Conservation (phyloP, 352 stramenopile species). For the Globisporangium abappressorium region DNA sequence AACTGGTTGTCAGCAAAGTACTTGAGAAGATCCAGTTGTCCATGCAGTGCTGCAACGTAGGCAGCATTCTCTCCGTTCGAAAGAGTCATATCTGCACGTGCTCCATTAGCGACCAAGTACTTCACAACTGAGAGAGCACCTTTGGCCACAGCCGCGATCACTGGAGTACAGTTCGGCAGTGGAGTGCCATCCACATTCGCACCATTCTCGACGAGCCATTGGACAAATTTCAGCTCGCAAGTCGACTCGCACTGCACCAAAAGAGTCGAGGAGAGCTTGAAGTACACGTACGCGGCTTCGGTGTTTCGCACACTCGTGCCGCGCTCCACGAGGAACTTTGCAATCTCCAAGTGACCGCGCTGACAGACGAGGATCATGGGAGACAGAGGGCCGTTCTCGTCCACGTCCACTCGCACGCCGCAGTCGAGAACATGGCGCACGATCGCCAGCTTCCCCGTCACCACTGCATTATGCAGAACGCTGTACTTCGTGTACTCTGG, state of each 20-base stretch:
- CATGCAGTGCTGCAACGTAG: background rate
- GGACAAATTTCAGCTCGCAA: background rate
- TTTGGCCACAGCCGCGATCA: background rate
- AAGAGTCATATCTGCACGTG: background rate
- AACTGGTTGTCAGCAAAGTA: background rate
- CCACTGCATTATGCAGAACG: background rate
- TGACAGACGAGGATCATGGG: background rate
- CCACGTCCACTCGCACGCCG: background rate
- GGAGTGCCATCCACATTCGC: background rate
- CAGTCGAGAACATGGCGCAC: background rate
- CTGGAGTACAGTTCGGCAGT: background rate
- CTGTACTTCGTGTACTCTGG: background rate
- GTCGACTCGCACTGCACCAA: slow-evolving; percentile 4
- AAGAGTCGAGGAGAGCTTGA: background rate
- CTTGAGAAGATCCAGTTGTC: background rate
- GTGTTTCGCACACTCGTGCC: background rate
- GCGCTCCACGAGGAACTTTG: background rate
- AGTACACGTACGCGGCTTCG: background rate
- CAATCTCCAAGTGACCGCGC: background rate
- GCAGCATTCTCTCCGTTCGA: background rate
- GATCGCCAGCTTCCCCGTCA: background rate
- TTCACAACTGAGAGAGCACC: background rate
- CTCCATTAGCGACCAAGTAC: background rate
- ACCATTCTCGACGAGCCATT: background rate
- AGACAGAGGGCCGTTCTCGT: background rate